phyloP scores from a whole-genome alignment of 192 early-diverging fungal genomes.

The Coemansia aciculifera region DNA sequence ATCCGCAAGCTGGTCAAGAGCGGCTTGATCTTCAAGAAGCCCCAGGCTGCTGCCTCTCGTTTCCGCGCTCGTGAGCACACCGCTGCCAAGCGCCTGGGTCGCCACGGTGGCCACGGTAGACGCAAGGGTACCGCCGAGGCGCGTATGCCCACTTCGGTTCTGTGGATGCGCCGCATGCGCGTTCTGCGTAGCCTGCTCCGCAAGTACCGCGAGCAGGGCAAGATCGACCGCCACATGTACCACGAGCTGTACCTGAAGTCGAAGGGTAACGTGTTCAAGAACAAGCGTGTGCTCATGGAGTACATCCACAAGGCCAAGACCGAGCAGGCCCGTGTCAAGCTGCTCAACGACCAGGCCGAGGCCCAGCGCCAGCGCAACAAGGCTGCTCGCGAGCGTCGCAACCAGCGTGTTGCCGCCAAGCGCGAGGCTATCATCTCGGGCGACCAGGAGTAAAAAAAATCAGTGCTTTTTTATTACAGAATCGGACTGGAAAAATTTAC shows the following conservation, averaged over 20 bases:
- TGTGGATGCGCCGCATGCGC: constrained; percentile 99
- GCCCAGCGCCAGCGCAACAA: constrained; percentile 95
- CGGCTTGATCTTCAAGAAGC: constrained; percentile 96
- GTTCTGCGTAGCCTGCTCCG: constrained; percentile 91
- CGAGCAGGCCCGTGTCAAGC: constrained; percentile 91
- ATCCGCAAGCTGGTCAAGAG: constrained; percentile 97
- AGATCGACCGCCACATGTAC: constrained; percentile 99
- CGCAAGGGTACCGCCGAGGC: constrained; percentile 95
- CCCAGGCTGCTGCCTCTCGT: constrained; percentile 81
- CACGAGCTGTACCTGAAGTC: constrained; percentile 96
- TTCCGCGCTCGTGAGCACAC: constrained; percentile 89
- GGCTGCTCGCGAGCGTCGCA: constrained; percentile 92
- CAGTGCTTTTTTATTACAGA: constrained; percentile 1
- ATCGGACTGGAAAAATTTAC: not conserved
- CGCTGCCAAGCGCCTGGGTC: constrained; percentile 95
- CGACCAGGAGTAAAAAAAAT: constrained; percentile 37
- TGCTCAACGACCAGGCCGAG: constrained; percentile 94
- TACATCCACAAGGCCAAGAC: constrained; percentile 99
- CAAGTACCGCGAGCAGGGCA: constrained; percentile 97
- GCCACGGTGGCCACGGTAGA: constrained; percentile 93
- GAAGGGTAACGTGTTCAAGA: constrained; percentile 99
- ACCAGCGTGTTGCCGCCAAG: constrained; percentile 84
- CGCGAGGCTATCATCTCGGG: constrained; percentile 69
- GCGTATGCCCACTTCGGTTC: constrained; percentile 91
- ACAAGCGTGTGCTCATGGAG: constrained; percentile 99